These are phyloP conservation scores for Ceratocystis eucalypticola DNA, from an alignment of 2,329 filamentous ascomycete genomes.

Conservation along the genomic window DNA sequence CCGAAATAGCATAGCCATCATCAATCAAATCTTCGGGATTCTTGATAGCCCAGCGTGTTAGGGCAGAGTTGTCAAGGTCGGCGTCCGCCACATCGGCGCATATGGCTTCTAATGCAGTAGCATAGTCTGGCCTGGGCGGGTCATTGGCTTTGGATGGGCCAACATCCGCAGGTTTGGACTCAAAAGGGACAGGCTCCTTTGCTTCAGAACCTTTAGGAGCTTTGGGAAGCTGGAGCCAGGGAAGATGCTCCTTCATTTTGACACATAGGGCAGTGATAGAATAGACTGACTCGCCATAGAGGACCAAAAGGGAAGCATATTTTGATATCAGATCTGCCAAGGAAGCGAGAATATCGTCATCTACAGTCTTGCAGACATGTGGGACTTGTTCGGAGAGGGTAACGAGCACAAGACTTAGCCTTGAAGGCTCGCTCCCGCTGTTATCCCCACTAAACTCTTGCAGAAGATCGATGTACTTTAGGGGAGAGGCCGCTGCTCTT, in stretches of 20 bases:
- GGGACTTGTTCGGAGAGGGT: constrained; percentile 66
- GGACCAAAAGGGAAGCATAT: constrained; percentile 41
- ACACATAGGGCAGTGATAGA: constrained; percentile 25
- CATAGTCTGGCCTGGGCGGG: constrained; percentile 2
- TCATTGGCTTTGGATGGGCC: not conserved
- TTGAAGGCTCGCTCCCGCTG: constrained; percentile 22
- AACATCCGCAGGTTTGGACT: constrained; percentile 8
- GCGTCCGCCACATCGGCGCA: constrained; percentile 8
- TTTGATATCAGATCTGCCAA: constrained; percentile 46
- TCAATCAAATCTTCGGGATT: constrained; percentile 67
- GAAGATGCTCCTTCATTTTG: constrained; percentile 26
- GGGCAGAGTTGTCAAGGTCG: constrained; percentile 38
- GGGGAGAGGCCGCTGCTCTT: constrained; percentile 59
- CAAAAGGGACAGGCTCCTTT: not conserved
- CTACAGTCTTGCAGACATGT: constrained; percentile 45
- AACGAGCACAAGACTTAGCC: constrained; percentile 50
- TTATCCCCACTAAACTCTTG: constrained; percentile 32
- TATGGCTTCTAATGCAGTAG: constrained; percentile 1
- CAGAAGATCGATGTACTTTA: constrained; percentile 68
- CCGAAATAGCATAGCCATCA: constrained; percentile 54
- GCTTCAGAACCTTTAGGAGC: constrained; percentile 5
- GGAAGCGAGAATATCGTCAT: constrained; percentile 30
- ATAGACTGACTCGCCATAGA: constrained; percentile 33
- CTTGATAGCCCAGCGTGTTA: constrained; percentile 58
- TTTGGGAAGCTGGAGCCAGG: constrained; percentile 16